These are phyloP conservation scores for Leccinum barrowsii DNA, from an alignment of 768 basidiomycete genomes.

Conservation along the genomic window DNA sequence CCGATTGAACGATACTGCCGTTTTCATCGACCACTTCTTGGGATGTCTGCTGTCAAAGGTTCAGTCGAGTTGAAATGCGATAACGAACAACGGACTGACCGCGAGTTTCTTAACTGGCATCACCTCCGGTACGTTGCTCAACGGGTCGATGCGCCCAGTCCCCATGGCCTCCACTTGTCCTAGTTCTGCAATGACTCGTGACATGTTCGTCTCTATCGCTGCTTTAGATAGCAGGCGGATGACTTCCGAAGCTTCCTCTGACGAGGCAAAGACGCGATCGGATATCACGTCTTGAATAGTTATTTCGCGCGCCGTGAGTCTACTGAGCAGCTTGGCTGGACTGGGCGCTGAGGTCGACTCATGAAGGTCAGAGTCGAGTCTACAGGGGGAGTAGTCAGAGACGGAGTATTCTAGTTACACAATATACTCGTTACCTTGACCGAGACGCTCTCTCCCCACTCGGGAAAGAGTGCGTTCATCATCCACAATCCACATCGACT, in stretches of 20 bases:
- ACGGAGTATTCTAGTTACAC: conserved; percentile 34
- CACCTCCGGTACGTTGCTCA: conserved; percentile 56
- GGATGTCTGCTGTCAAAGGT: conserved; percentile 5
- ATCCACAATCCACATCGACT: neutral
- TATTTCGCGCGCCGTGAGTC: conserved; percentile 48
- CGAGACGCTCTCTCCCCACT: conserved; percentile 76
- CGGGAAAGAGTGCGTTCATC: conserved; percentile 68
- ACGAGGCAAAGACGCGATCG: conserved; percentile 51
- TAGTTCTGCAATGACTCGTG: conserved; percentile 51
- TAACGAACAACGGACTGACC: conserved; percentile 24
- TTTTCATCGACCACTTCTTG: neutral
- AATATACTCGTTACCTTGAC: conserved; percentile 40
- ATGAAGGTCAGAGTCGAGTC: conserved; percentile 37
- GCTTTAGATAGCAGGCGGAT: conserved; percentile 56
- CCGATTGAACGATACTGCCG: conserved; percentile 17
- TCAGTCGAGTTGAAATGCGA: neutral
- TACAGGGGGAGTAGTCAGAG: conserved; percentile 22
- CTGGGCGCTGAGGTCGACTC: conserved; percentile 12
- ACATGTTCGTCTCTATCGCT: conserved; percentile 53
- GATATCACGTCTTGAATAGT: conserved; percentile 50
- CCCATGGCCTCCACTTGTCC: conserved; percentile 51
- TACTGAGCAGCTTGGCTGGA: conserved; percentile 37
- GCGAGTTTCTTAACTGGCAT: conserved; percentile 53
- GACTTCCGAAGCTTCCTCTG: conserved; percentile 52
- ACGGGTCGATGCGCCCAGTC: conserved; percentile 36